Conservation (phyloP, 352 stramenopile species). For the Plasmopara muralis region DNA sequence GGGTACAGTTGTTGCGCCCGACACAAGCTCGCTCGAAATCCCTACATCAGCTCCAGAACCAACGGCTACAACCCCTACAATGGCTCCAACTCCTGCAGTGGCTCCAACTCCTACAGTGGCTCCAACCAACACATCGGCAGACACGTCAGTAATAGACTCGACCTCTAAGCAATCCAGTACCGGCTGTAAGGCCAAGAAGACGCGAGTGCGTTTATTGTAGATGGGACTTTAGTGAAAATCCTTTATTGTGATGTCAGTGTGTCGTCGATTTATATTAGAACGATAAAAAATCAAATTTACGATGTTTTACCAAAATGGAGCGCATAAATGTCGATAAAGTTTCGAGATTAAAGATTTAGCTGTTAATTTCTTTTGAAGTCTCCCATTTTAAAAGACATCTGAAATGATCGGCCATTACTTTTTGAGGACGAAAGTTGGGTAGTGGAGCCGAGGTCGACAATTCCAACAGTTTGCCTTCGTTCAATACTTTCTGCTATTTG, state of each 20-base stretch:
- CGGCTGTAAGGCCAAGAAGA: too few relatives aligned
- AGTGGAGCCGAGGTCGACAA: constrained; percentile 23
- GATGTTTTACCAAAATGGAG: too few relatives aligned
- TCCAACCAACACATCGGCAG: too few relatives aligned
- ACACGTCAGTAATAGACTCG: too few relatives aligned
- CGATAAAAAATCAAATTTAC: too few relatives aligned
- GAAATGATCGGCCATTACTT: constrained; percentile 1
- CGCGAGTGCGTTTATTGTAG: too few relatives aligned
- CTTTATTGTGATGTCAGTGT: too few relatives aligned
- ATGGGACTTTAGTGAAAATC: too few relatives aligned
- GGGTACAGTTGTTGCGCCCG: constrained; percentile 15
- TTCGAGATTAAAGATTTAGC: too few relatives aligned
- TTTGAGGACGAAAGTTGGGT: constrained; percentile 21
- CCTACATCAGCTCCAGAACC: constrained; percentile 4
- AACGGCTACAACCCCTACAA: constrained; percentile 2
- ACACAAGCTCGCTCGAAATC: constrained; percentile 9
- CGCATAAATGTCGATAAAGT: too few relatives aligned
- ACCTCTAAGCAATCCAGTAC: too few relatives aligned
- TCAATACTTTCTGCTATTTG: constrained; percentile 41
- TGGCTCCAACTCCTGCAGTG: constrained; percentile 7
- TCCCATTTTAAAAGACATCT: background rate
- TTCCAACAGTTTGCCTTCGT: constrained; percentile 37
- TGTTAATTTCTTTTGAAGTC: background rate
- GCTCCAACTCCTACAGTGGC: constrained; percentile 1
- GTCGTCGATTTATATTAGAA: too few relatives aligned